Evolutionary conservation across 2,329 filamentous ascomycete genomes (phyloP).

Genomic region (Alternaria incomplexa): DNA sequence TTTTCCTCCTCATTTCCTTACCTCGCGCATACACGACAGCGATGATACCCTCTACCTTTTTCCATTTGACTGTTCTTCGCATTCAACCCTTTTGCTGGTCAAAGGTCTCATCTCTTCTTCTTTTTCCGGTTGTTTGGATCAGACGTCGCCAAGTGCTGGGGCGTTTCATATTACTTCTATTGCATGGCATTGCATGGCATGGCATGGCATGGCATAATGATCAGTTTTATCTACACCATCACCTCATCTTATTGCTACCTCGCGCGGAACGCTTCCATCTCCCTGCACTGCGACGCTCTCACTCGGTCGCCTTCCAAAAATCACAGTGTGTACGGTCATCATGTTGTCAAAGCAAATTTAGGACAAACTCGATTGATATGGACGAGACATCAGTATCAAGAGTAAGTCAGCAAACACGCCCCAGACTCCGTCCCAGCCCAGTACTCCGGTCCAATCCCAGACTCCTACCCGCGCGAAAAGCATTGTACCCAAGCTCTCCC

Average conservation of each 20-base stretch:
- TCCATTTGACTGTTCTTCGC: neutral
- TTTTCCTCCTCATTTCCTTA: neutral
- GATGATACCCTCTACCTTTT: neutral
- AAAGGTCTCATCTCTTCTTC: neutral
- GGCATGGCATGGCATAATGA: neutral
- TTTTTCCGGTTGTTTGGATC: neutral
- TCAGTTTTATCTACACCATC: neutral
- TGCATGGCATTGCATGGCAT: neutral
- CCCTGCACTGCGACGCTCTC: no score
- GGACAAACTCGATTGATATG: neutral
- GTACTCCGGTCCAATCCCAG: neutral
- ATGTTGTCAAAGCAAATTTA: neutral
- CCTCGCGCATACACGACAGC: neutral
- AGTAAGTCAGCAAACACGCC: neutral
- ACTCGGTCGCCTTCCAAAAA: no score
- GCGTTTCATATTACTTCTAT: neutral
- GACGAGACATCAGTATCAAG: neutral
- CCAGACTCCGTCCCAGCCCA: no score
- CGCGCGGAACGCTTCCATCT: no score
- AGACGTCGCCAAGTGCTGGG: constrained; percentile 17
- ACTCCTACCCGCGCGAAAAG: neutral
- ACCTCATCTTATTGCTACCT: no score
- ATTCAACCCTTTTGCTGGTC: neutral
- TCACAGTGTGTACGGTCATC: neutral
- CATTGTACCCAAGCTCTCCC: neutral